phyloP scores from a whole-genome alignment of 495 filamentous ascomycete species.

The Parachaetomium inaequale region DNA sequence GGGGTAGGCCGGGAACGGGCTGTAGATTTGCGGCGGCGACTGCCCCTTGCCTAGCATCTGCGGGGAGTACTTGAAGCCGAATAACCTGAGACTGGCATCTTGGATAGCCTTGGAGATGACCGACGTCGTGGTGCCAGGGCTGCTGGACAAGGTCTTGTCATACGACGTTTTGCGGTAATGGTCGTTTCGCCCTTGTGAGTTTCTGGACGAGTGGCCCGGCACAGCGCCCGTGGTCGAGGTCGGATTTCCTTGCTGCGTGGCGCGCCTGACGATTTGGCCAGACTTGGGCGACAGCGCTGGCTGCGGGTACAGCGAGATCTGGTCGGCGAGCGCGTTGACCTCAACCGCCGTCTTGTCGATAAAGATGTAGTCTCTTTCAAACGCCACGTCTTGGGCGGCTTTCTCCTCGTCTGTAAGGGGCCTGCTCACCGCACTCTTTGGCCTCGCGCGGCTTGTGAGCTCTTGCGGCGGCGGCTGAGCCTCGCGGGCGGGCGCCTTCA shows the following conservation, averaged over 20 bases:
- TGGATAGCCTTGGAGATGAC: slow-evolving; percentile 93
- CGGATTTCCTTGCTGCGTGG: slow-evolving; percentile 64
- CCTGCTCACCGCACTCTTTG: slow-evolving; percentile 31
- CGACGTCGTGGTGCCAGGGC: slow-evolving; percentile 75
- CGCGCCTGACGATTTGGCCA: slow-evolving; percentile 46
- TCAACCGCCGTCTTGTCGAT: slow-evolving; percentile 93
- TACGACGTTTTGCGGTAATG: slow-evolving; percentile 67
- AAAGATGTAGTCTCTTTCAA: slow-evolving; percentile 90
- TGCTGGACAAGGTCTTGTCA: slow-evolving; percentile 71
- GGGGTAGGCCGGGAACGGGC: slow-evolving; percentile 80
- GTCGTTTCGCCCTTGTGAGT: slow-evolving; percentile 64
- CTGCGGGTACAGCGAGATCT: slow-evolving; percentile 73
- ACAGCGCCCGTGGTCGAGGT: slow-evolving; percentile 56
- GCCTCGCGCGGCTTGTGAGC: slow-evolving; percentile 5
- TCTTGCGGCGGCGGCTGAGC: slow-evolving; percentile 18
- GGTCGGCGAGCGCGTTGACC: slow-evolving; percentile 95
- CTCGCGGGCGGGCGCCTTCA: slow-evolving; percentile 24
- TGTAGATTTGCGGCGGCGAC: slow-evolving; percentile 76
- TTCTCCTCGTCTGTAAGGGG: slow-evolving; percentile 60
- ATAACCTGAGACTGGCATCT: slow-evolving; percentile 82
- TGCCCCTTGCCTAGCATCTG: slow-evolving; percentile 62
- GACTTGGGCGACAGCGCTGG: slow-evolving; percentile 46
- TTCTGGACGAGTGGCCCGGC: slow-evolving; percentile 54
- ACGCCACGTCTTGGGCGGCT: slow-evolving; percentile 80
- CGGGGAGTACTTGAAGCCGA: slow-evolving; percentile 69